Evolutionary conservation across 768 basidiomycete species (phyloP).

Genomic region (Lactarius evosmus): DNA sequence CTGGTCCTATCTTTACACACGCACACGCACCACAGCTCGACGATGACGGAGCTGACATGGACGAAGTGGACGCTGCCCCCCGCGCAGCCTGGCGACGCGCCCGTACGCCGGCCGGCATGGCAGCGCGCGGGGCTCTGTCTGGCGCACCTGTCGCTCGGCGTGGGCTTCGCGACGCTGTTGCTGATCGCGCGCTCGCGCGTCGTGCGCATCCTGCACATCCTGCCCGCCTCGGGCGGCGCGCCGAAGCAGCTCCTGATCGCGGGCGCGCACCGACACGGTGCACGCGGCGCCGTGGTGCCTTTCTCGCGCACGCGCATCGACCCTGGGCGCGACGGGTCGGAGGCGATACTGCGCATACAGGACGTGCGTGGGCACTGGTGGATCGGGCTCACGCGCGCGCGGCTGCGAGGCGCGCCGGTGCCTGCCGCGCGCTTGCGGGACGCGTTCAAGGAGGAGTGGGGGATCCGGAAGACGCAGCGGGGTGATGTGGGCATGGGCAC

Average conservation of each 20-base stretch:
- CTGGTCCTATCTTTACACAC: background rate
- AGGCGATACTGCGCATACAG: constrained; percentile 25
- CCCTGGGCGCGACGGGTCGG: constrained; percentile 27
- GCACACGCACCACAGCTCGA: constrained; percentile 16
- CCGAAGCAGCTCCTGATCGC: constrained; percentile 23
- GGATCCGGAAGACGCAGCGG: constrained; percentile 13
- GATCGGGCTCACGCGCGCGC: constrained; percentile 22
- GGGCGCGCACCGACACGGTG: constrained; percentile 13
- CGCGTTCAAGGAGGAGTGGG: constrained; percentile 21
- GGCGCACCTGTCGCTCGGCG: constrained; percentile 22
- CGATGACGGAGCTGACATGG: constrained; percentile 29
- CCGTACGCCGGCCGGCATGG: constrained; percentile 22
- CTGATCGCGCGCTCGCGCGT: constrained; percentile 26
- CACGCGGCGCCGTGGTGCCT: constrained; percentile 23
- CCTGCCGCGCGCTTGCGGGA: constrained; percentile 20
- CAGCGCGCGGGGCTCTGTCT: constrained; percentile 26
- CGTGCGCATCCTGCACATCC: constrained; percentile 25
- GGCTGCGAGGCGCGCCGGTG: constrained; percentile 16
- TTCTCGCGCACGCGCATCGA: constrained; percentile 19
- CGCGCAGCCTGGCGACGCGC: constrained; percentile 14
- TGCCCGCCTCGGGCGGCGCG: constrained; percentile 12
- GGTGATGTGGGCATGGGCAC: background rate
- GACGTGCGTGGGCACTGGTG: constrained; percentile 29
- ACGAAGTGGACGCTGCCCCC: constrained; percentile 24
- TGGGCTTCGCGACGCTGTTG: constrained; percentile 23